Evolutionary conservation across 2,329 filamentous ascomycete species (phyloP).

Genomic region (Dactylella cylindrospora): DNA sequence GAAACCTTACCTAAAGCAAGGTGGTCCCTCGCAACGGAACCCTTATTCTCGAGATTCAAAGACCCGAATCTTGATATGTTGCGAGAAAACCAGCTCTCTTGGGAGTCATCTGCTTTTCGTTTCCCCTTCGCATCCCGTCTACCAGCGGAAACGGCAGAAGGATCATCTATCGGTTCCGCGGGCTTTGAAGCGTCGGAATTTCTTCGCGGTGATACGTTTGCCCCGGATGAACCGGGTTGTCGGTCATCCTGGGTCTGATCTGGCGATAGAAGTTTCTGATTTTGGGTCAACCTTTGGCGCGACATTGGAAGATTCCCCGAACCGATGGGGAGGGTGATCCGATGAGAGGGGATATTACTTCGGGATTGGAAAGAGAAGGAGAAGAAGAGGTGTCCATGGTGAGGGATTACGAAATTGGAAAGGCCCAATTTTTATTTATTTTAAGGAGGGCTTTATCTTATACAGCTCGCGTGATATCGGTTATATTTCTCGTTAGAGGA

Average conservation of each 20-base stretch:
- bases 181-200: constrained; percentile 11
- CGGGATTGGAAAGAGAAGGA: constrained; percentile 3
- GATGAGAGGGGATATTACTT: background rate
- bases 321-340: too few species aligned
- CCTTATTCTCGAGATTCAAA: constrained; percentile 81
- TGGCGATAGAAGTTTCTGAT: constrained; percentile 5
- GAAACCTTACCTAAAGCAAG: constrained; percentile 66
- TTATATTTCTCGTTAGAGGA: too few species aligned
- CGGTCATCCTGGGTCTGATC: constrained; percentile 4
- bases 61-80: constrained; percentile 51
- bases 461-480: too few species aligned
- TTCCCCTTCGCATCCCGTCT: constrained; percentile 37
- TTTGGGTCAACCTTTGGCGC: constrained; percentile 25
- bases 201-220: constrained; percentile 17
- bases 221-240: constrained; percentile 1
- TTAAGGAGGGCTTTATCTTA: too few species aligned
- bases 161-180: constrained; percentile 5
- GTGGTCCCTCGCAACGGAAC: constrained; percentile 79
- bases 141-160: constrained; percentile 18
- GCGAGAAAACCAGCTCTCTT: constrained; percentile 28
- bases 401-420: too few species aligned
- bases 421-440: too few species aligned
- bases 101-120: constrained; percentile 19
- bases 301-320: too few species aligned
- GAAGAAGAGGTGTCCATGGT: too few species aligned